Evolutionary conservation across 148 eudicot genomes (phyloP), one percentile per base, ranked within the genome.

Genomic region (Chenopodium album): DNA sequence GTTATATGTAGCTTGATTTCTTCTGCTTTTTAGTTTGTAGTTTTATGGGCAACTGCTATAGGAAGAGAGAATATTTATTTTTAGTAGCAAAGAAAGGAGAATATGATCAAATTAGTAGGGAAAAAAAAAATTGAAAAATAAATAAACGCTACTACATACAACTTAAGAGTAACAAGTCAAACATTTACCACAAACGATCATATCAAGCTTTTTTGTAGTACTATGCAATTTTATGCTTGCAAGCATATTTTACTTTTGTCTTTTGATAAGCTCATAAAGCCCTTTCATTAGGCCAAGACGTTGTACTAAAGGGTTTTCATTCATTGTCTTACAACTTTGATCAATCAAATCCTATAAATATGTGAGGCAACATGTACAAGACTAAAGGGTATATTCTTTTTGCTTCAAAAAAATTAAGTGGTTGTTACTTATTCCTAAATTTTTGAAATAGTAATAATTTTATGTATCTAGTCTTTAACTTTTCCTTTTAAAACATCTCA

Each of bases 211-310:
- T 72, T 3, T 19, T 72, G 52, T 72, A 41, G 54, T 72, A 72
- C 74, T 34, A 71, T 7, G n/a, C 52, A 72, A 72, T 72, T 41
- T 46, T 46, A 72, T 72, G 75, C 75, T 72, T 72, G 75, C 56
- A 44, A 76, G 79, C 70, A 76, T 76, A 63, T 76, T 37, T 59
- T 41, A 10, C 79, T 76, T 76, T 76, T 76, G 67, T 59, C 52
- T 60, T 76, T 76, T 76, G 70, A 62, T 37, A 62, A 76, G 31
- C 50, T 76, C 32, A 62, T 9, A 34, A 76, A 76, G 46, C 50
- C 75, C 50, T 20, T 32, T 10, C 31, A 22, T 76, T 76, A 76
- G 52, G 29, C 54, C 47, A 56, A 76, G 0, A 76, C 69, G n/a
- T 31, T 31, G 50, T 34, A 29, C 65, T 14, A 60, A 31, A 59